Base-by-base conservation (phyloP, 1,284 basidiomycete species). In the Pyrrhoderma lamaoense region DNA sequence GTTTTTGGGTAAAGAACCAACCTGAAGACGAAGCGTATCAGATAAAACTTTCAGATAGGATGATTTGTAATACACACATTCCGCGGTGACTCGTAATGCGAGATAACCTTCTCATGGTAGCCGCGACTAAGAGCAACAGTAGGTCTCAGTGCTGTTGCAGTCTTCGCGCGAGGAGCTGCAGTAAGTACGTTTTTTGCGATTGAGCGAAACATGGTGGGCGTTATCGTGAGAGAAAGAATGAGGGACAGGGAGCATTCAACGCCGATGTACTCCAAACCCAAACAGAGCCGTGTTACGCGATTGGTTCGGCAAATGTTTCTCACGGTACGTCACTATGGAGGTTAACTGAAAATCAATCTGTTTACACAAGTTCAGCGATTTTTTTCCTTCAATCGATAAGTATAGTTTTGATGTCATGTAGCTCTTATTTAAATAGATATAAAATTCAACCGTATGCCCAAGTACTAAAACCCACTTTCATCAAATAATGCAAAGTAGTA, bases 81-180 rank as follows among this genome's bases (percentile, higher is more conserved):
- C 75, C 87, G 82, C 59, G 93, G 93, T 69, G 80, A 83, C 75
- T 95, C 92, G 69, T 96, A 97, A 71, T 96, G 93, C 49, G 91
- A 90, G 60, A 95, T 93, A 56, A 95, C 92, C 65, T 93, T 94
- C 66, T 92, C 89, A 65, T 95, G 92, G 67, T 95, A 95, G 3
- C 71, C 74, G 61, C 92, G 80, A 54, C 72, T 72, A 47, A 77
- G 65, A 18, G 74, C 62, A n/a, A 40, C 14, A 18, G 38, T 14
- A 18, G 38, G 38, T 16, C 38, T 5, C 8, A 14, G n/a, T 40
- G 14, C 38, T 8, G n/a, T 40, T 16, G n/a, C 5, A 40, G 38
- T 5, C 34, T 70, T 58, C 34, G 70, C 62, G 53, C 67, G 69
- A 52, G 78, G 70, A 56, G 72, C 67, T 53, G 68, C 58, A 56